Evolutionary conservation across 2,329 filamentous ascomycete genomes (phyloP).

Genomic region (Pseudofabraea citricarpa): DNA sequence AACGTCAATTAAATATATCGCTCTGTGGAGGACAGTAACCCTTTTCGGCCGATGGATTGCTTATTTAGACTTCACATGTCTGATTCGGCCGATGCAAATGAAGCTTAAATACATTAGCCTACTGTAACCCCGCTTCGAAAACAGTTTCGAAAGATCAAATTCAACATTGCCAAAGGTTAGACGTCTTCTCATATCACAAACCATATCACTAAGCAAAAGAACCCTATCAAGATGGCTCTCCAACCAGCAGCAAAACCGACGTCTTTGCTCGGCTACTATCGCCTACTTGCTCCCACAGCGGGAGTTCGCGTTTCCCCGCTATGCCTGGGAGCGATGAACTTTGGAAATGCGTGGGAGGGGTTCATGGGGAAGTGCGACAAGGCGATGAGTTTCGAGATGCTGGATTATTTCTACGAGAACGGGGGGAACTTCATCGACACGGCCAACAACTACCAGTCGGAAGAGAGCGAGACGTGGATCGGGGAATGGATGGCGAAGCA

Average conservation of each 20-base stretch:
- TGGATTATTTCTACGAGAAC: constrained; percentile 47
- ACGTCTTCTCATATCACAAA: no score
- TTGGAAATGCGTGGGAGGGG: constrained; percentile 43
- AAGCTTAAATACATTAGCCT: no score
- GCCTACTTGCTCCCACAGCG: background rate
- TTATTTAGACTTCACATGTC: no score
- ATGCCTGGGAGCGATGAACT: constrained; percentile 30
- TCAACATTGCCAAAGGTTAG: no score
- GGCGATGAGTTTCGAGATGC: constrained; percentile 47
- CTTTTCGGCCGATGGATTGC: no score
- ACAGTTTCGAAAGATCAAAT: no score
- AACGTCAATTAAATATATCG: no score
- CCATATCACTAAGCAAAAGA: no score
- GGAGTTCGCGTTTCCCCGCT: constrained; percentile 26
- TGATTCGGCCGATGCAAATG: no score
- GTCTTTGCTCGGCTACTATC: background rate
- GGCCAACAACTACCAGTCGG: constrained; percentile 51
- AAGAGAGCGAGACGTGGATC: constrained; percentile 50
- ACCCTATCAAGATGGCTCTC: no score
- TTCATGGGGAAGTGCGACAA: constrained; percentile 50
- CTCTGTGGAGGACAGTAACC: no score
- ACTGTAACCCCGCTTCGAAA: no score
- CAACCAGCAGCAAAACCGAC: background rate
- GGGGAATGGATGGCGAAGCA: constrained; percentile 50
- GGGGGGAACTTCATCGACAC: constrained; percentile 68